phyloP scores from a whole-genome alignment of 352 stramenopile genomes.

The Peronosclerospora sorghi region DNA sequence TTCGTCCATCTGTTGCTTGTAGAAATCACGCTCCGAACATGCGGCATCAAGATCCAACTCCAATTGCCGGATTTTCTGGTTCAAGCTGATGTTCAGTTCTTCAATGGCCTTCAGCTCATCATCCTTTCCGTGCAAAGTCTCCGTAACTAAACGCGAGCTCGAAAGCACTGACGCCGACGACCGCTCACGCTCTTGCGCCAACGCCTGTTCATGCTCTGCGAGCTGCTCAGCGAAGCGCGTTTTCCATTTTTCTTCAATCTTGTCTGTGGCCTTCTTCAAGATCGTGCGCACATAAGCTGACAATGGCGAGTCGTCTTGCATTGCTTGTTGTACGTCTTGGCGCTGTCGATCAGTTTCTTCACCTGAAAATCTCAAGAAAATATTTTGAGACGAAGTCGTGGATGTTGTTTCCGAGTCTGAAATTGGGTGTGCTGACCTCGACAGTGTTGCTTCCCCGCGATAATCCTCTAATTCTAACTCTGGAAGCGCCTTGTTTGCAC shows the following conservation, averaged over 20 bases:
- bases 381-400: conserved; percentile 24
- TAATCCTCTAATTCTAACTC: conserved; percentile 20
- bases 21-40: conserved; percentile 54
- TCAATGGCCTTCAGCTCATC: conserved; percentile 64
- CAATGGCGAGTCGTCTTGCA: conserved; percentile 51
- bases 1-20: conserved; percentile 58
- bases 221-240: conserved; percentile 56
- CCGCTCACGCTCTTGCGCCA: conserved; percentile 53
- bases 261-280: conserved; percentile 62
- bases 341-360: conserved; percentile 25
- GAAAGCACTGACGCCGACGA: conserved; percentile 52
- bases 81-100: conserved; percentile 47
- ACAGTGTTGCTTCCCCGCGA: conserved; percentile 10
- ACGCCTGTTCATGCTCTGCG: conserved; percentile 50
- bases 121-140: conserved; percentile 67
- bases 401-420: conserved; percentile 26
- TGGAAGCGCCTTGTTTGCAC: conserved; percentile 4
- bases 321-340: conserved; percentile 27
- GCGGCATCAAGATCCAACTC: conserved; percentile 56
- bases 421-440: conserved; percentile 11
- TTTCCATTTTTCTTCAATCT: conserved; percentile 80
- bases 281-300: conserved; percentile 66
- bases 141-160: conserved; percentile 52
- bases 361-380: conserved; percentile 19
- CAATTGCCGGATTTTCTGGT: conserved; percentile 59